Evolutionary conservation across 768 basidiomycete species (phyloP).

Genomic region (Lactarius evosmus): DNA sequence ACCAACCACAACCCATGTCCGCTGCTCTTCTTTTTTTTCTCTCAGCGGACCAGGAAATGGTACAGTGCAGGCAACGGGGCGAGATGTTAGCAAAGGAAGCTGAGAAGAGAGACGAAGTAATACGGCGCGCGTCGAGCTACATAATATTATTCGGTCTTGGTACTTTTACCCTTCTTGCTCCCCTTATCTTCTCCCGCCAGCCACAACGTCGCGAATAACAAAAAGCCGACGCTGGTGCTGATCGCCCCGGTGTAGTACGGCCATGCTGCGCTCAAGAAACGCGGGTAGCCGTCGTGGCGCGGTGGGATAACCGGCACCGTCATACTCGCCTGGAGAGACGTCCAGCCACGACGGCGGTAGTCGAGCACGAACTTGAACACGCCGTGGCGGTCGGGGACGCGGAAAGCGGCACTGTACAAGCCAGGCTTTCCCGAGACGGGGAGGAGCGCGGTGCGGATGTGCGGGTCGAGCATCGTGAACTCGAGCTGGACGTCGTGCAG

Average conservation of each 20-base stretch:
- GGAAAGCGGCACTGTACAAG: slow-evolving; percentile 79
- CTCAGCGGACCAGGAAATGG: background rate
- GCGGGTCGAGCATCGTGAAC: slow-evolving; percentile 98
- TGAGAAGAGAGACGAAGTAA: background rate
- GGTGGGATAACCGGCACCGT: slow-evolving; percentile 90
- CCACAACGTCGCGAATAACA: slow-evolving; percentile 86
- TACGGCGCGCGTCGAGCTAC: background rate
- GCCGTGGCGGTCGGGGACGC: slow-evolving; percentile 91
- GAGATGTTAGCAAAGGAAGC: background rate
- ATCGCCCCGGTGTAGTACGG: slow-evolving; percentile 93
- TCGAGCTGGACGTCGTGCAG: slow-evolving; percentile 85
- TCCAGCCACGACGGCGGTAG: slow-evolving; percentile 75
- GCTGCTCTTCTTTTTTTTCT: background rate
- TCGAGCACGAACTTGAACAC: slow-evolving; percentile 97
- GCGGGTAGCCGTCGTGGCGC: slow-evolving; percentile 90
- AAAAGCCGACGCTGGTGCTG: slow-evolving; percentile 81
- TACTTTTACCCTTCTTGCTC: slow-evolving; percentile 46
- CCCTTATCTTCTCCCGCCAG: slow-evolving; percentile 76
- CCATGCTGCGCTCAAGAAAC: slow-evolving; percentile 94
- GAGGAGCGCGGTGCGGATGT: slow-evolving; percentile 75
- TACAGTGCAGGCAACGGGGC: background rate
- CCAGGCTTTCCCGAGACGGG: slow-evolving; percentile 56
- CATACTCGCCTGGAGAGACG: slow-evolving; percentile 68
- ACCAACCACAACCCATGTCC: background rate
- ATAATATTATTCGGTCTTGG: slow-evolving; percentile 33